Base-by-base conservation (phyloP, 129 eudicot species). In the Mikania micrantha region DNA sequence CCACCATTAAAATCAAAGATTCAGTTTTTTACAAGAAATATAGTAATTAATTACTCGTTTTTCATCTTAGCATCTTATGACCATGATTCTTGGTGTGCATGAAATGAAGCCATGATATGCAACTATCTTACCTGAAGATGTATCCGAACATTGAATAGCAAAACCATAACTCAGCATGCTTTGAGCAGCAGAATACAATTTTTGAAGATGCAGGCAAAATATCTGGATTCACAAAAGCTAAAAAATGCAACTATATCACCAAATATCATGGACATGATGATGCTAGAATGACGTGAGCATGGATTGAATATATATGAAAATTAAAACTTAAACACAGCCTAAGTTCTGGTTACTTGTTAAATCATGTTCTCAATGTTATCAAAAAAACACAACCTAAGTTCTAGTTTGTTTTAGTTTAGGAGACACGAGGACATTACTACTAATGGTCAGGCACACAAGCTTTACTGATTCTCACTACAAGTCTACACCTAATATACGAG, bases 371-470 rank as follows among this genome's bases (percentile, higher is more conserved):
- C 70, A 9, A 63, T n/a, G n/a, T n/a, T n/a, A 71, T 34, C 42
- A 15, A 70, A 44, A 9, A 25, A 3, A 12, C 41, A 13, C 29
- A 48, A 7, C 60, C 58, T 39, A 47, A 24, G 59, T 72, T 60
- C 60, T 65, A 48, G 60, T 53, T 52, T 52, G n/a, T 10, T 53
- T 24, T 53, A 57, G 25, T 38, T 44, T 52, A 24, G 27, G 47
- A 72, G 48, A 57, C 47, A 73, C 60, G 29, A 52, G 69, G 74
- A 74, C 83, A 72, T 50, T 66, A 57, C 65, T 80, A 74, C 65
- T 48, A 74, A 74, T 69, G 69, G 70, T 52, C 9, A 47, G 77
- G 80, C 48, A 66, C 60, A 62, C 76, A n/a, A 50, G 73, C 31
- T 67, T 64, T 71, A 53, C 24, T 64, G 31, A 60, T 66, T 48